Base-by-base conservation (phyloP, 129 eudicot genomes). In the Helichrysum umbraculigerum region DNA sequence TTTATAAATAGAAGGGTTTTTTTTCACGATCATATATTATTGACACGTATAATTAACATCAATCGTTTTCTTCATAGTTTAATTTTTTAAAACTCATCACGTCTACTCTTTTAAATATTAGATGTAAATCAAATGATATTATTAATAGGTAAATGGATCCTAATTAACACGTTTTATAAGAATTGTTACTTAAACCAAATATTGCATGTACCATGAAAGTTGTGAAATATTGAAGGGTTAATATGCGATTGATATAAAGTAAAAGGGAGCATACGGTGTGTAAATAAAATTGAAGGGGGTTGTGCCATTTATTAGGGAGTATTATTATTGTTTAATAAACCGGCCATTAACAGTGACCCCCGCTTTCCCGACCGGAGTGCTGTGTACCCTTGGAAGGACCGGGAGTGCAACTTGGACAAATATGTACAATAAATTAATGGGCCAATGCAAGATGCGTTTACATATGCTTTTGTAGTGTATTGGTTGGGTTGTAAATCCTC, bases 311-410 rank as follows among this genome's bases (percentile, higher is more conserved):
- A 5, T 6, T 39, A 16, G 11, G 1, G 4, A 44, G 16, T 3
- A 44, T 2, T 11, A n/a, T 2, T 11, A n/a, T 9, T 21, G 9
- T 35, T 41, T 0, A 1, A 32, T 39, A 41, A 73, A 73, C 70
- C 79, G 64, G 83, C 70, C 83, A 80, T 67, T 73, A 74, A 80
- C 79, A 74, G 62, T 80, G 83, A 80, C 83, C 74, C 83, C 83
- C 69, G 63, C 79, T 74, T 80, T 80, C 83, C 80, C 79, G 83
- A 80, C 83, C 79, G 83, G 62, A 68, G 83, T 66, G 79, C 79
- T 80, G 81, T 73, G 83, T 74, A 70, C 75, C 83, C 44, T 79
- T 80, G 83, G 83, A 74, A 74, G 75, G 83, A 74, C 75, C 81
- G 70, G 66, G 83, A 29, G 56, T 66, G 74, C 83, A 67, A 67